A percentile compares a stretch with the other conserved stretches of the same genome.
Conservation (phyloP, 2,329 filamentous ascomycete species). For the Nannizziopsis barbatae region DNA sequence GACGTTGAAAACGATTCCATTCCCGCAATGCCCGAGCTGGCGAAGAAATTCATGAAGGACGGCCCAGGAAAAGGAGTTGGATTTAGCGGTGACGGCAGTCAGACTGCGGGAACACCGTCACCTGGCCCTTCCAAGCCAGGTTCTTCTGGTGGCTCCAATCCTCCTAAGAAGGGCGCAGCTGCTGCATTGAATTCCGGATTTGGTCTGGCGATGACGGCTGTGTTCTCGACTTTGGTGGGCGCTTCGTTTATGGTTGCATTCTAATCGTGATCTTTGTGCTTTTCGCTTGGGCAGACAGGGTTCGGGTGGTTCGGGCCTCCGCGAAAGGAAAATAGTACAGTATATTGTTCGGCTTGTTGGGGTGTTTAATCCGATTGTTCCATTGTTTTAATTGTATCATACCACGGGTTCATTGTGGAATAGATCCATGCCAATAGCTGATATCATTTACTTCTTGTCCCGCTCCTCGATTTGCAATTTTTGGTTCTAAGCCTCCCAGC, state of each 20-base stretch:
- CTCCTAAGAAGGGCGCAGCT: slow-evolving; percentile 33
- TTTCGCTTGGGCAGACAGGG: too few relatives aligned
- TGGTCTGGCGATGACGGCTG: slow-evolving; percentile 39
- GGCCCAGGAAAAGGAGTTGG: slow-evolving; percentile 49
- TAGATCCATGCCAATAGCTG: too few relatives aligned
- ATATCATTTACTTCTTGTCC: too few relatives aligned
- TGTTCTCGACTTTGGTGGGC: slow-evolving; percentile 45
- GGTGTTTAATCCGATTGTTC: too few relatives aligned
- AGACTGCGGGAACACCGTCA: slow-evolving; percentile 43
- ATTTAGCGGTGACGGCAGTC: slow-evolving; percentile 45
- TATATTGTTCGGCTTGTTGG: too few relatives aligned
- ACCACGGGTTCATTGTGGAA: too few relatives aligned
- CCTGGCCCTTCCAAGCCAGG: slow-evolving; percentile 39
- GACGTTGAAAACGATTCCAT: slow-evolving; percentile 44
- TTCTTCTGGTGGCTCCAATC: slow-evolving; percentile 20
- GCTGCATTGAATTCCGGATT: slow-evolving; percentile 37
- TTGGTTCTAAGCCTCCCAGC: too few relatives aligned
- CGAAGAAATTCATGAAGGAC: slow-evolving; percentile 45
- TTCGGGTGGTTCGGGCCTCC: too few relatives aligned
- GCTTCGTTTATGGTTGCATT: slow-evolving; percentile 28
- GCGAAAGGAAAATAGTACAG: too few relatives aligned
- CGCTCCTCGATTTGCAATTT: too few relatives aligned
- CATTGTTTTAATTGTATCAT: too few relatives aligned
- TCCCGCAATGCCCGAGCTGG: slow-evolving; percentile 46
- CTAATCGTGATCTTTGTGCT: background rate